phyloP scores from a whole-genome alignment of 2,329 filamentous ascomycete species.

The Scleromitrula shiraiana region DNA sequence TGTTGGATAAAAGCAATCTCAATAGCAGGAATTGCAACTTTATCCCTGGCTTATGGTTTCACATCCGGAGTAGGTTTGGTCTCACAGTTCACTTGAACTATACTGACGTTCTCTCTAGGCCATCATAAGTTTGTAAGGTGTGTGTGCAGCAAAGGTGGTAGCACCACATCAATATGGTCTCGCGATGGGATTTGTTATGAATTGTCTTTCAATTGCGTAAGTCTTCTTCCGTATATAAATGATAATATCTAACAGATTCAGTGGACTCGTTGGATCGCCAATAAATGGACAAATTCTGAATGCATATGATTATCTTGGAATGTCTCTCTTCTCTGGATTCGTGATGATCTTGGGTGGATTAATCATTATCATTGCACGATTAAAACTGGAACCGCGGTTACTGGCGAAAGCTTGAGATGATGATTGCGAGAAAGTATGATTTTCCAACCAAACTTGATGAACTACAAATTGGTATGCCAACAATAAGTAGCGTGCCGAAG shows the following conservation, averaged over 20 bases:
- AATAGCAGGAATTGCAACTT: not conserved
- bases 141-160: conserved; percentile 17
- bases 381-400: conserved; percentile 12
- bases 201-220: conserved; percentile 16
- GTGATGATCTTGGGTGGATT: conserved; percentile 17
- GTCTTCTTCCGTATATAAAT: not conserved
- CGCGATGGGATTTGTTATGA: conserved; percentile 19
- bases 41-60: conserved; percentile 8
- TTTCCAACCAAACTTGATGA: no score
- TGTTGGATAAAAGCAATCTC: conserved; percentile 5
- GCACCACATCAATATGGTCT: conserved; percentile 17
- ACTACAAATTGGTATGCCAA: no score
- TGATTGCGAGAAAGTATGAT: not conserved
- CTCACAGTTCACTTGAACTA: not conserved
- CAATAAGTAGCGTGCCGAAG: no score
- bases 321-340: conserved; percentile 21
- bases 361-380: conserved; percentile 12
- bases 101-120: conserved; percentile 10
- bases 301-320: conserved; percentile 15
- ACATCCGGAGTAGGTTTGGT: conserved; percentile 16
- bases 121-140: conserved; percentile 20
- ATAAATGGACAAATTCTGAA: conserved; percentile 19
- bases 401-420: conserved; percentile 11
- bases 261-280: conserved; percentile 19
- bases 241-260: not conserved